A percentile compares a stretch with the other conserved stretches of the same genome.
phyloP scores from a whole-genome alignment of 2,329 filamentous ascomycete species.

The Paraconiothyrium brasiliense region DNA sequence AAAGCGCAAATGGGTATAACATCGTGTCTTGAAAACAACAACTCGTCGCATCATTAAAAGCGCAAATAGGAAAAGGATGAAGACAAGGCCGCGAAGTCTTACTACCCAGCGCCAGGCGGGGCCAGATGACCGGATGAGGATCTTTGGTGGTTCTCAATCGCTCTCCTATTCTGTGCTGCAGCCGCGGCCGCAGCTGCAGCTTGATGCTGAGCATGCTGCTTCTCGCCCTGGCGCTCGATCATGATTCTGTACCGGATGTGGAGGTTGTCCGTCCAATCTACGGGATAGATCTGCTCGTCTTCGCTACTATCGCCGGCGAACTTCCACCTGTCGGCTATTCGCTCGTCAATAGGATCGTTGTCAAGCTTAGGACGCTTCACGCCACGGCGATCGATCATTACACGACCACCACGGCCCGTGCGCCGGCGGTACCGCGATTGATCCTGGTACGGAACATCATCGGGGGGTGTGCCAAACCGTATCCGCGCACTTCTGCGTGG shows the following conservation, averaged over 20 bases:
- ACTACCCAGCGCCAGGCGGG: constrained; percentile 35
- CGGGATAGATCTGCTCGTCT: constrained; percentile 75
- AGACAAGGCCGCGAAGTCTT: background rate
- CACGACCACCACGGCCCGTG: constrained; percentile 81
- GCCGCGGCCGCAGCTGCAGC: constrained; percentile 27
- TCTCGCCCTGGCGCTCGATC: constrained; percentile 55
- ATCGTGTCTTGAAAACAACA: constrained; percentile 31
- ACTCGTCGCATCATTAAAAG: constrained; percentile 29
- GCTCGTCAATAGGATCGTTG: constrained; percentile 36
- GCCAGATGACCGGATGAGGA: constrained; percentile 48
- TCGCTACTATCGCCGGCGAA: constrained; percentile 88
- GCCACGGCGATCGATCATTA: constrained; percentile 88
- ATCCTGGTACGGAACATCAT: constrained; percentile 49
- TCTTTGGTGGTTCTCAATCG: constrained; percentile 48
- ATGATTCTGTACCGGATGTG: constrained; percentile 67
- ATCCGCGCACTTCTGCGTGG: constrained; percentile 42
- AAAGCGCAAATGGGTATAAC: constrained; percentile 45
- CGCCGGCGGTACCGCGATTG: constrained; percentile 80
- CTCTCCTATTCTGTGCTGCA: constrained; percentile 34
- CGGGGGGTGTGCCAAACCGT: constrained; percentile 50
- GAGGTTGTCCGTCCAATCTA: constrained; percentile 72
- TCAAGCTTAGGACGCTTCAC: constrained; percentile 61
- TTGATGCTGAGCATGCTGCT: constrained; percentile 42
- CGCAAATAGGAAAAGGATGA: constrained; percentile 19
- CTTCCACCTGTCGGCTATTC: constrained; percentile 68